phyloP scores from a whole-genome alignment of 768 basidiomycete species.

The Termitomyces sp. region DNA sequence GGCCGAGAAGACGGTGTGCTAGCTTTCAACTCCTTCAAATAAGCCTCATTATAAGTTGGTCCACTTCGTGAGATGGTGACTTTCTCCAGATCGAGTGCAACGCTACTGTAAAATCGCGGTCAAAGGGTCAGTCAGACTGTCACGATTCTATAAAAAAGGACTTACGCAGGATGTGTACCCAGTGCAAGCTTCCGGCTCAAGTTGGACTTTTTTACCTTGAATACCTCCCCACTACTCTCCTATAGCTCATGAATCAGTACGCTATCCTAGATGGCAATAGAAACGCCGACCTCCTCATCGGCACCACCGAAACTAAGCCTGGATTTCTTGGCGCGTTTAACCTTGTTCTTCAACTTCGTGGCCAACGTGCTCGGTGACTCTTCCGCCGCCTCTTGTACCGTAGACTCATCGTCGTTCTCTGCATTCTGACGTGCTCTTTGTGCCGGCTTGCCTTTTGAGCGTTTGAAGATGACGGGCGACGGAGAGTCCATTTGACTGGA shows the following conservation, averaged over 20 bases:
- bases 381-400: constrained; percentile 24
- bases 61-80: constrained; percentile 48
- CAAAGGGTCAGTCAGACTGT: constrained; percentile 1
- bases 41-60: constrained; percentile 66
- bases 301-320: constrained; percentile 74
- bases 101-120: constrained; percentile 23
- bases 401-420: constrained; percentile 22
- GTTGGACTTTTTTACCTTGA: constrained; percentile 77
- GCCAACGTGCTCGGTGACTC: constrained; percentile 59
- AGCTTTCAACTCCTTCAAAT: constrained; percentile 75
- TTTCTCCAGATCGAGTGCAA: constrained; percentile 48
- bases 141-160: constrained; percentile 6
- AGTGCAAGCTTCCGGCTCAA: constrained; percentile 63
- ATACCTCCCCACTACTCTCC: constrained; percentile 57
- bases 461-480: constrained; percentile 44
- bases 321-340: constrained; percentile 61
- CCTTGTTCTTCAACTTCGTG: constrained; percentile 65
- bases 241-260: constrained; percentile 28
- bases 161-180: constrained; percentile 48
- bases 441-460: constrained; percentile 37
- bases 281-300: constrained; percentile 49
- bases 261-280: constrained; percentile 7
- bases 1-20: constrained; percentile 59
- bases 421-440: constrained; percentile 34
- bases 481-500: constrained; percentile 31